Percentiles rank a stretch among this genome's conserved stretches.
phyloP scores from a whole-genome alignment of 2,329 filamentous ascomycete species.

The Calonectria multiphialidica region DNA sequence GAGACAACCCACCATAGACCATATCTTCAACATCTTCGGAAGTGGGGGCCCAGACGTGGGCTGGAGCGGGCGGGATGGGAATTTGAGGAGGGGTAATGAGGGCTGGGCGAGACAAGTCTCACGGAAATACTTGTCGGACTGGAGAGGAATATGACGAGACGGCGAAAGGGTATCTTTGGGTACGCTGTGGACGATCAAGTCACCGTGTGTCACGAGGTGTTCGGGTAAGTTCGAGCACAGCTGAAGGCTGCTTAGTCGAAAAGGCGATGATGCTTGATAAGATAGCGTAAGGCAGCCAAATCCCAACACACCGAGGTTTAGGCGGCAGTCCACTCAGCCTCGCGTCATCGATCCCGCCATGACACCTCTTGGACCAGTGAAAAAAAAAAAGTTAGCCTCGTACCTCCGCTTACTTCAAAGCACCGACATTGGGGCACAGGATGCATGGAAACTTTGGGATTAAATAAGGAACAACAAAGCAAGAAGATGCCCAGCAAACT shows the following conservation, averaged over 20 bases:
- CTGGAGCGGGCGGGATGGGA: slow-evolving; percentile 30
- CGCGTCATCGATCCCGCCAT: slow-evolving; percentile 19
- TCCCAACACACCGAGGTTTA: slow-evolving; percentile 40
- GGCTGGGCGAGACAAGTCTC: not conserved
- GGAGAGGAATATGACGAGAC: not conserved
- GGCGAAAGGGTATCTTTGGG: not conserved
- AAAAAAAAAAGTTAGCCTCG: too few species aligned
- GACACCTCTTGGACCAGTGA: not conserved
- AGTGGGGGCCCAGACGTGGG: slow-evolving; percentile 39
- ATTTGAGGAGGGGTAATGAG: slow-evolving; percentile 15
- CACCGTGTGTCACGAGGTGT: slow-evolving; percentile 22
- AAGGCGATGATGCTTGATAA: slow-evolving; percentile 47
- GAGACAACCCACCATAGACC: slow-evolving; percentile 88
- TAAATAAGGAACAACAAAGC: too few species aligned
- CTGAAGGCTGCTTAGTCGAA: slow-evolving; percentile 35
- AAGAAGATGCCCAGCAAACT: too few species aligned
- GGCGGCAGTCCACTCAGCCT: slow-evolving; percentile 29
- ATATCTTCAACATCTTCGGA: slow-evolving; percentile 95
- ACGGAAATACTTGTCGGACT: not conserved
- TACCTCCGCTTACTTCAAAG: not conserved
- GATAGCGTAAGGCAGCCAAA: slow-evolving; percentile 44
- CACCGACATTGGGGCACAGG: too few species aligned
- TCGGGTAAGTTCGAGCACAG: slow-evolving; percentile 28
- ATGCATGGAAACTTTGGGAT: too few species aligned
- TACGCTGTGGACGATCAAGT: not conserved